phyloP scores from a whole-genome alignment of 179 eudicot genomes.

The Silene coronaria region DNA sequence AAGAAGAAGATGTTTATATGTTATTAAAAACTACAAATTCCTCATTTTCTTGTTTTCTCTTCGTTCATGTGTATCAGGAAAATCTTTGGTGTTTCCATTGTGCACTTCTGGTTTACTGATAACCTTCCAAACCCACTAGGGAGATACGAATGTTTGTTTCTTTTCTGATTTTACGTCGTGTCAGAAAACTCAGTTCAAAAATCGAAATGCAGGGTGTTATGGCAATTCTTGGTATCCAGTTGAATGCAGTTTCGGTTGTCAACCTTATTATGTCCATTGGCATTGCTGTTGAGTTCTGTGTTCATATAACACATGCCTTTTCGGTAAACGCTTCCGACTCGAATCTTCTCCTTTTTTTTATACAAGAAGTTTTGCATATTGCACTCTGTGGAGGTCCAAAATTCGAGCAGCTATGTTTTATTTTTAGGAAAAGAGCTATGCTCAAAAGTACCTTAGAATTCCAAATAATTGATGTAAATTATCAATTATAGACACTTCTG shows the following conservation, averaged over 20 bases:
- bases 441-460: neutral
- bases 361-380: neutral
- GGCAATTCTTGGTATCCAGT: constrained; percentile 81
- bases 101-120: neutral
- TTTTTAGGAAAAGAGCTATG: neutral
- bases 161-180: constrained; percentile 10
- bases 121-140: neutral
- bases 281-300: constrained; percentile 94
- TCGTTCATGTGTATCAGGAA: neutral
- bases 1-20: neutral
- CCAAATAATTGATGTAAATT: neutral
- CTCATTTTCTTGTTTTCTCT: neutral
- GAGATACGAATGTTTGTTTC: neutral
- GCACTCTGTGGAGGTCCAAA: neutral
- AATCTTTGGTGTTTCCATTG: neutral
- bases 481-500: neutral
- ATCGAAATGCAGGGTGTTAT: constrained; percentile 73
- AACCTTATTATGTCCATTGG: constrained; percentile 97
- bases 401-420: neutral
- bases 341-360: neutral
- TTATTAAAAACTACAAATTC: neutral
- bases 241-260: constrained; percentile 90
- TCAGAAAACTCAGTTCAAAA: neutral
- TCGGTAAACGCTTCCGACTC: constrained; percentile 46
- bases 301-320: constrained; percentile 94